Evolutionary conservation across 139 green algal genomes (phyloP).

Genomic region (Dunaliella sp.): DNA sequence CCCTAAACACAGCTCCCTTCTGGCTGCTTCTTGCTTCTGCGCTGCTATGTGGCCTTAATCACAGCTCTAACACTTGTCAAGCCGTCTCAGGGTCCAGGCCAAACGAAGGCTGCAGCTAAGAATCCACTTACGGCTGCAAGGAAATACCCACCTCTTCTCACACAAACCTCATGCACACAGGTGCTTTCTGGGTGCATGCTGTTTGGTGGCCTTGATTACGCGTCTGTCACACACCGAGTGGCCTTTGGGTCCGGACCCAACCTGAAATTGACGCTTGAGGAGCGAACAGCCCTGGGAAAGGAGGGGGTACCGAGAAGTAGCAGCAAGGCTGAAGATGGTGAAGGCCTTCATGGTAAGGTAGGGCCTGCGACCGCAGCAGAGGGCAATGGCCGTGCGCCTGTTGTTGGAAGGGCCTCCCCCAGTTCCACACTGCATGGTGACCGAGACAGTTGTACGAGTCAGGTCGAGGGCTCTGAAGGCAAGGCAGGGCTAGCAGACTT

Average conservation of each 20-base stretch:
- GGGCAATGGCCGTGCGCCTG: not conserved
- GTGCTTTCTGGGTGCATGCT: slow-evolving; percentile 58
- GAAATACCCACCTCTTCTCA: too few species aligned
- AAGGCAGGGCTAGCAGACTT: slow-evolving; percentile 42
- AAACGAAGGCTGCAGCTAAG: too few species aligned
- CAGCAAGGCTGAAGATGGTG: not conserved
- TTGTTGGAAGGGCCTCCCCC: not conserved
- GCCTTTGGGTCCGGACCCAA: slow-evolving; percentile 27
- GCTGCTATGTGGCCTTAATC: too few species aligned
- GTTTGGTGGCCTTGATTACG: slow-evolving; percentile 58
- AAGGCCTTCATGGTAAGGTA: too few species aligned
- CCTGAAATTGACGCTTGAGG: slow-evolving; percentile 23
- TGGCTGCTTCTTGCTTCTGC: too few species aligned
- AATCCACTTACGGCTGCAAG: too few species aligned
- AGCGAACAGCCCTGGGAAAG: slow-evolving; percentile 11
- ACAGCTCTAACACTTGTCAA: too few species aligned
- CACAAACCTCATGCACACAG: not conserved
- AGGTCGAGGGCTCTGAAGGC: not conserved
- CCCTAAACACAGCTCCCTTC: too few species aligned
- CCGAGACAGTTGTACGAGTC: not conserved
- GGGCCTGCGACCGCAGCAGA: too few species aligned
- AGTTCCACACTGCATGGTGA: not conserved
- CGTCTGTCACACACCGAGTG: slow-evolving; percentile 42
- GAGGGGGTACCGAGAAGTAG: not conserved
- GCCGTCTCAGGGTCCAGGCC: too few species aligned